A percentile compares a stretch with the other conserved stretches of the same genome.
These are phyloP conservation scores for Circinella minor DNA, from an alignment of 371 early-diverging fungal species.

Conservation along the genomic window DNA sequence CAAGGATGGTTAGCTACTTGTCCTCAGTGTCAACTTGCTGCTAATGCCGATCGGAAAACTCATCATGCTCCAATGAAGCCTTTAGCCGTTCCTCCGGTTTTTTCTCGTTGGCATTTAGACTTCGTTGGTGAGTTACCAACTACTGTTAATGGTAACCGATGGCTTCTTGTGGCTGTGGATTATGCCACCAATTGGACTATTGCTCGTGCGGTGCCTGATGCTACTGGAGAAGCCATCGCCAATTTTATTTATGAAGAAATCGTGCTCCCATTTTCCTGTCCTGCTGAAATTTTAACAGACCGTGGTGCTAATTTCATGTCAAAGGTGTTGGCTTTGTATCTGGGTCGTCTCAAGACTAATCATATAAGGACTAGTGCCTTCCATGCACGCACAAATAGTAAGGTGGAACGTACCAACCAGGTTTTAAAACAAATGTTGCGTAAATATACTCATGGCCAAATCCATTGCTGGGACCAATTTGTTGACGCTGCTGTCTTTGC, in stretches of 20 bases:
- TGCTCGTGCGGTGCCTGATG: constrained; percentile 18
- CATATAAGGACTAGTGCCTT: background rate
- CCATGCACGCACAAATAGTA: too few relatives aligned
- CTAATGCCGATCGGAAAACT: background rate
- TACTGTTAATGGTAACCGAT: constrained; percentile 22
- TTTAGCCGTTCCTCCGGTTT: background rate
- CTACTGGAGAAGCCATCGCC: constrained; percentile 12
- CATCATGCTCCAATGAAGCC: constrained; percentile 2
- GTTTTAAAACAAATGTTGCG: constrained; percentile 1
- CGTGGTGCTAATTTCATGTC: constrained; percentile 2
- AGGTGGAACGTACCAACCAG: too few relatives aligned
- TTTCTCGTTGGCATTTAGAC: constrained; percentile 29
- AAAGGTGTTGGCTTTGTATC: background rate
- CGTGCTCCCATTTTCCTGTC: background rate
- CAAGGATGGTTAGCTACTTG: constrained; percentile 6
- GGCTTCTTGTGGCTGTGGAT: constrained; percentile 40
- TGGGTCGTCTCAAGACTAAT: background rate
- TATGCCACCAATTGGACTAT: constrained; percentile 42
- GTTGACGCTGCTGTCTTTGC: background rate
- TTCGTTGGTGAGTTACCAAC: constrained; percentile 27
- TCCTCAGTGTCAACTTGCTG: constrained; percentile 2
- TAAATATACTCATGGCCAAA: constrained; percentile 4
- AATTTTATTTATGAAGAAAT: constrained; percentile 9
- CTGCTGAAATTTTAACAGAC: background rate
- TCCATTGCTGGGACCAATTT: constrained; percentile 7